A percentile compares a stretch with the other conserved stretches of the same genome.
Conservation (phyloP, 2,329 filamentous ascomycete genomes). For the Venturia asperata region DNA sequence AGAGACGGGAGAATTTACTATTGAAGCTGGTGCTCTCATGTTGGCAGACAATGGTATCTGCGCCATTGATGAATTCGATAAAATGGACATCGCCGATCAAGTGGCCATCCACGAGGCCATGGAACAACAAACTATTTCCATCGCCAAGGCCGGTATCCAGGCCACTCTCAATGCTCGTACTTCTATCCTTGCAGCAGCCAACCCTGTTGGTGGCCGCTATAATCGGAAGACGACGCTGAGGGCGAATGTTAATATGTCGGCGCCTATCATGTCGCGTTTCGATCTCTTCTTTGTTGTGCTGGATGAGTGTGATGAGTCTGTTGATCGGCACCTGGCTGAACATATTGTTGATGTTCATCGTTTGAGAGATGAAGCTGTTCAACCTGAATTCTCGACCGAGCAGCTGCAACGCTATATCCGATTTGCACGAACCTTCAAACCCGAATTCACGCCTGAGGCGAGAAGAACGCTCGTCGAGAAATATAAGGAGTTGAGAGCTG, state of each 20-base stretch:
- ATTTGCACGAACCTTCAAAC: slow-evolving; percentile 89
- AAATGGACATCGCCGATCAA: slow-evolving; percentile 97
- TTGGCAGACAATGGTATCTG: slow-evolving; percentile 94
- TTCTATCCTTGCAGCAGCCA: slow-evolving; percentile 90
- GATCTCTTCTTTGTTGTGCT: slow-evolving; percentile 97
- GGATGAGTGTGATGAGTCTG: slow-evolving; percentile 88
- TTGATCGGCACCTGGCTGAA: slow-evolving; percentile 84
- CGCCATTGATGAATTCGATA: slow-evolving; percentile 98
- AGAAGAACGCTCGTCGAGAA: slow-evolving; percentile 78
- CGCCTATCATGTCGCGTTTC: slow-evolving; percentile 98
- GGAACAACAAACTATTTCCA: slow-evolving; percentile 99
- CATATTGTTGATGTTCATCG: slow-evolving; percentile 95
- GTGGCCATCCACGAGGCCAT: slow-evolving; percentile 99
- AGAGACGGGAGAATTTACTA: slow-evolving; percentile 97
- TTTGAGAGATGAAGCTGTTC: slow-evolving; percentile 80
- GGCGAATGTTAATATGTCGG: slow-evolving; percentile 96
- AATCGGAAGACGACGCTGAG: slow-evolving; percentile 92
- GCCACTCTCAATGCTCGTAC: slow-evolving; percentile 94
- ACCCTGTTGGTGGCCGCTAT: slow-evolving; percentile 92
- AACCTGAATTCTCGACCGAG: slow-evolving; percentile 92
- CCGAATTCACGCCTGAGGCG: slow-evolving; percentile 82
- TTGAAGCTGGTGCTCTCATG: slow-evolving; percentile 97
- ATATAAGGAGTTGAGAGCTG: slow-evolving; percentile 90
- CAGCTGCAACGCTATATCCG: slow-evolving; percentile 95
- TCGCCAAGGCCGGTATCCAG: slow-evolving; percentile 96